Evolutionary conservation across 75 land plant species (phyloP).

Genomic region (Isoetes taiwanensis): DNA sequence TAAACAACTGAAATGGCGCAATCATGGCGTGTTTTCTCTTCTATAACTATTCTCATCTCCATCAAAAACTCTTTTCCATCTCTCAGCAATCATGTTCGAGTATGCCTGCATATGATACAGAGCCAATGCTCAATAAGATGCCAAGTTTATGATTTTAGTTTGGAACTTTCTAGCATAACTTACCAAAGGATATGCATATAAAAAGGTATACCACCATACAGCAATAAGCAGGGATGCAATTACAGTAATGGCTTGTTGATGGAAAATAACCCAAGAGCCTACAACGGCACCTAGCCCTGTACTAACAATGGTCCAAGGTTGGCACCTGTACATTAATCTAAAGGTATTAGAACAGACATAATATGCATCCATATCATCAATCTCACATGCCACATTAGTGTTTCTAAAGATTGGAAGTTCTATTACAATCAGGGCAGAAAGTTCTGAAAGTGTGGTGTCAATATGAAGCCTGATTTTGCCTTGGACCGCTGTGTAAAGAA

Average conservation of each 20-base stretch:
- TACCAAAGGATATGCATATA: slow-evolving; percentile 91
- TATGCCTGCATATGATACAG: slow-evolving; percentile 74
- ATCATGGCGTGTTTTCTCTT: slow-evolving; percentile 8
- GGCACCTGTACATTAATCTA: slow-evolving; percentile 54
- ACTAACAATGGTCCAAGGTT: slow-evolving; percentile 81
- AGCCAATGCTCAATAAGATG: no score
- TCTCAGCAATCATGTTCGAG: slow-evolving; percentile 63
- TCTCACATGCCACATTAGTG: neutral
- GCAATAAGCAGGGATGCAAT: slow-evolving; percentile 27
- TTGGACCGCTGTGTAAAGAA: no score
- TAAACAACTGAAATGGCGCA: no score
- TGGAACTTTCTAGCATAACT: no score
- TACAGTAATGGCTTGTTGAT: slow-evolving; percentile 36
- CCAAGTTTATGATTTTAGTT: no score
- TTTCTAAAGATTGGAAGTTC: no score
- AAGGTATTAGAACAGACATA: neutral
- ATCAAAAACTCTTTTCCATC: slow-evolving; percentile 43
- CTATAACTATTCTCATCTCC: slow-evolving; percentile 80
- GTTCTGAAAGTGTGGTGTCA: no score
- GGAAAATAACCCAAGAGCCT: slow-evolving; percentile 49
- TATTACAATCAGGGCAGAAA: no score
- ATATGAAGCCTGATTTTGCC: no score
- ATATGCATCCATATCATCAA: neutral
- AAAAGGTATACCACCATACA: slow-evolving; percentile 86
- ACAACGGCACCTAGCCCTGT: slow-evolving; percentile 42